Percentiles rank a stretch among this genome's conserved stretches.
phyloP scores from a whole-genome alignment of 257 asterid genomes.

The Leptodermis oblonga region DNA sequence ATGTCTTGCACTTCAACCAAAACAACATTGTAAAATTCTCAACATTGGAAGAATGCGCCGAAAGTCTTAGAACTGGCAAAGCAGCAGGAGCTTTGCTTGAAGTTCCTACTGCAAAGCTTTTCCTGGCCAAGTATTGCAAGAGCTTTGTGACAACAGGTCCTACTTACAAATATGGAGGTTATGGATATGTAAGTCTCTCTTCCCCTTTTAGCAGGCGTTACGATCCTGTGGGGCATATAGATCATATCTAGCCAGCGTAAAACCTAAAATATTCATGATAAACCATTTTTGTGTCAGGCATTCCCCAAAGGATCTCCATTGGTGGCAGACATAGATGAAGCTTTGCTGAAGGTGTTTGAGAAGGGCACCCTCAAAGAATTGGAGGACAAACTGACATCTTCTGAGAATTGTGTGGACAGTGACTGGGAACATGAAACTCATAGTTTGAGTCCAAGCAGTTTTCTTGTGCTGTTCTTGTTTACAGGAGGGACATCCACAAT shows the following conservation, averaged over 20 bases:
- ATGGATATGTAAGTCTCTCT: slow-evolving; percentile 32
- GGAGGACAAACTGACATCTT: slow-evolving; percentile 23
- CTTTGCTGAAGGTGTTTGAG: slow-evolving; percentile 30
- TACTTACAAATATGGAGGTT: slow-evolving; percentile 38
- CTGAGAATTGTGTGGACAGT: slow-evolving; percentile 31
- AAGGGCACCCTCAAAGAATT: slow-evolving; percentile 25
- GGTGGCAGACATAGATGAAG: slow-evolving; percentile 34
- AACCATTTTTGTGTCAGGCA: slow-evolving; percentile 19
- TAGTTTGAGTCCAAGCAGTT: slow-evolving; percentile 32
- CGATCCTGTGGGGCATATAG: no score
- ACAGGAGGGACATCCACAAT: slow-evolving; percentile 32
- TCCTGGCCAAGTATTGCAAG: slow-evolving; percentile 37
- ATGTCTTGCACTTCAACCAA: slow-evolving; percentile 13
- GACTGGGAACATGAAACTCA: slow-evolving; percentile 20
- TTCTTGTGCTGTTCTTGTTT: slow-evolving; percentile 27
- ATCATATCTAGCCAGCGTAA: no score
- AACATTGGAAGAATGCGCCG: slow-evolving; percentile 10
- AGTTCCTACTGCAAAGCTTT: slow-evolving; percentile 32
- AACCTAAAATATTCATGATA: background rate
- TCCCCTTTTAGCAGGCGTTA: background rate
- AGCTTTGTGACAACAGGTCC: slow-evolving; percentile 37
- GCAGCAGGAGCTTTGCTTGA: slow-evolving; percentile 38
- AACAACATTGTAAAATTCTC: slow-evolving; percentile 14
- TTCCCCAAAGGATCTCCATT: slow-evolving; percentile 38
- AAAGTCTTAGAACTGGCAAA: slow-evolving; percentile 25